Evolutionary conservation across 495 filamentous ascomycete species (phyloP).

Genomic region (Tuber calosporum): DNA sequence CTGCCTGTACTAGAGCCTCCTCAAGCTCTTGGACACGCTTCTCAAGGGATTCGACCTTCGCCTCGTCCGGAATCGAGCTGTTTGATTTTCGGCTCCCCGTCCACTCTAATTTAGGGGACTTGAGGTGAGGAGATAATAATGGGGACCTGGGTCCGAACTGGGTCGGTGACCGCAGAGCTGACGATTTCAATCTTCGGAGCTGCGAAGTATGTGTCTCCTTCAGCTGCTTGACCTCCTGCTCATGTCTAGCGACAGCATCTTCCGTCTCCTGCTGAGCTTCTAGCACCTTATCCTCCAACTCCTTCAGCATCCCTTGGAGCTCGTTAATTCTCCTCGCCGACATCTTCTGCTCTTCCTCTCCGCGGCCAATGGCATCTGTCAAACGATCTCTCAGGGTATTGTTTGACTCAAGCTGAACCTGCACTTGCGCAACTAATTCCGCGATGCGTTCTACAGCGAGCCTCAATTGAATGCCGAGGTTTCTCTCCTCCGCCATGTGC

Average conservation of each 20-base stretch:
- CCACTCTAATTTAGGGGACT: conserved; percentile 44
- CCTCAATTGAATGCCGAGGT: conserved; percentile 58
- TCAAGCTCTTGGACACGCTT: conserved; percentile 73
- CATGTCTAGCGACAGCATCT: conserved; percentile 70
- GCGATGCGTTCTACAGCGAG: conserved; percentile 69
- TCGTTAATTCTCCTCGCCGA: conserved; percentile 73
- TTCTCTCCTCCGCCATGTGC: conserved; percentile 58
- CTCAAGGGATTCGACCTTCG: conserved; percentile 66
- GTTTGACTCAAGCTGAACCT: conserved; percentile 67
- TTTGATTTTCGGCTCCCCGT: conserved; percentile 50
- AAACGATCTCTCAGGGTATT: conserved; percentile 67
- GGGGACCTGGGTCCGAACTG: conserved; percentile 52
- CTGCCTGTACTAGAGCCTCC: conserved; percentile 69
- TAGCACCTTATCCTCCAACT: conserved; percentile 75
- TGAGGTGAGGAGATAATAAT: conserved; percentile 50
- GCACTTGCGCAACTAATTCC: conserved; percentile 65
- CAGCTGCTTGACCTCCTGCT: conserved; percentile 70
- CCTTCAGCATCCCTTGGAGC: conserved; percentile 69
- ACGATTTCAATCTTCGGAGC: conserved; percentile 64
- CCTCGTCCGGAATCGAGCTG: conserved; percentile 51
- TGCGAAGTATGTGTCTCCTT: conserved; percentile 71
- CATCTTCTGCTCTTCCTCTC: conserved; percentile 73
- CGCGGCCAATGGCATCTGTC: conserved; percentile 74
- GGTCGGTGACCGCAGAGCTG: conserved; percentile 39
- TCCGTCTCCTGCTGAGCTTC: conserved; percentile 79